Percentiles rank a stretch among this genome's conserved stretches.
Evolutionary conservation across 768 basidiomycete species (phyloP).

Genomic region (Rhodosporidiobolus odoratus): DNA sequence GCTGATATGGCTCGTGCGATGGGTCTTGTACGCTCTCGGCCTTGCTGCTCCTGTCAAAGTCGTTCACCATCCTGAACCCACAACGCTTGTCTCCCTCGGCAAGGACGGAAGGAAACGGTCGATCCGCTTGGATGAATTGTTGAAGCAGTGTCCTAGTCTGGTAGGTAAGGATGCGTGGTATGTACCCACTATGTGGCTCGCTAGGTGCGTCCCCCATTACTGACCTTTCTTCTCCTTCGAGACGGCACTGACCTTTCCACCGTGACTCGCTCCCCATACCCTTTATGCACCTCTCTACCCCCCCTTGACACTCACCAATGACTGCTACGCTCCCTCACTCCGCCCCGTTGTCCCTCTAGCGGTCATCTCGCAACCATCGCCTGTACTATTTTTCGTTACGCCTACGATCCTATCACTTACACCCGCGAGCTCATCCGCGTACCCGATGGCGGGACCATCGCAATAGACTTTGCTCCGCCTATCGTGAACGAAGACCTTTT

Average conservation of each 20-base stretch:
- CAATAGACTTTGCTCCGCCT: constrained; percentile 45
- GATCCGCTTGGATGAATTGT: constrained; percentile 3
- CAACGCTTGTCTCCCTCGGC: constrained; percentile 12
- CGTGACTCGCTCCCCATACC: no score
- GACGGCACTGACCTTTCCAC: background rate
- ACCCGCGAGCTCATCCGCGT: constrained; percentile 47
- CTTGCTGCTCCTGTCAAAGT: constrained; percentile 17
- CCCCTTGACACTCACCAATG: background rate
- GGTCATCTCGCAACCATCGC: constrained; percentile 32
- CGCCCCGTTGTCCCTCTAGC: background rate
- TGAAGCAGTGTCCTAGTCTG: constrained; percentile 17
- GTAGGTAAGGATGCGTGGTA: constrained; percentile 15
- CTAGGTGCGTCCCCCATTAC: constrained; percentile 1
- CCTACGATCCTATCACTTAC: constrained; percentile 34
- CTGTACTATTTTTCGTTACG: constrained; percentile 21
- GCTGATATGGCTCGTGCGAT: background rate
- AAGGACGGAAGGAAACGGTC: background rate
- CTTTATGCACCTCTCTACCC: background rate
- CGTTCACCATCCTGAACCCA: background rate
- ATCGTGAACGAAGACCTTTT: constrained; percentile 42
- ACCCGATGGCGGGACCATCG: constrained; percentile 51
- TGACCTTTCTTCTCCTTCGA: background rate
- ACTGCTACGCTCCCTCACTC: no score
- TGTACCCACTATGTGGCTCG: constrained; percentile 24
- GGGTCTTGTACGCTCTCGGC: constrained; percentile 8